Percentiles rank a stretch among this genome's conserved stretches.
Conservation (phyloP, 2,329 filamentous ascomycete genomes). For the Aaosphaeria pasadenensis region DNA sequence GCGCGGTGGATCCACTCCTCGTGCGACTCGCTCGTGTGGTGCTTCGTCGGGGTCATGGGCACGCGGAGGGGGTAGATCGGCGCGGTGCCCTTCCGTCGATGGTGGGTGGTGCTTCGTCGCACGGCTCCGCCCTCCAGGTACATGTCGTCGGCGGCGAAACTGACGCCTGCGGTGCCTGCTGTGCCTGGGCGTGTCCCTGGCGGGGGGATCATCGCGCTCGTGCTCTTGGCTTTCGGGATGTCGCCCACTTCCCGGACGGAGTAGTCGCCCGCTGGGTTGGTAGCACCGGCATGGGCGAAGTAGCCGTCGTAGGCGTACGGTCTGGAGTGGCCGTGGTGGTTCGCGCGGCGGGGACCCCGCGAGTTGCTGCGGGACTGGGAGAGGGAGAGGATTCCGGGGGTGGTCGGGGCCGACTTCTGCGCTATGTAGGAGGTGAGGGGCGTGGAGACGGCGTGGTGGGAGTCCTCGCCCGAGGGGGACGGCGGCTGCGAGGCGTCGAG, state of each 20-base stretch:
- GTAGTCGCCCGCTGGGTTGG: conserved; percentile 9
- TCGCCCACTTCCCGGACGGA: conserved; percentile 24
- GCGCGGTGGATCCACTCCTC: conserved; percentile 61
- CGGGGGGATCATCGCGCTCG: conserved; percentile 35
- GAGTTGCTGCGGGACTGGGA: conserved; percentile 36
- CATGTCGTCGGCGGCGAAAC: conserved; percentile 13
- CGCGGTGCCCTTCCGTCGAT: conserved; percentile 29
- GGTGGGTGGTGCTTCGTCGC: conserved; percentile 11
- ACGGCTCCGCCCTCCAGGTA: conserved; percentile 1
- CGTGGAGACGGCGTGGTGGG: conserved; percentile 22
- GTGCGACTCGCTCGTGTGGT: conserved; percentile 29
- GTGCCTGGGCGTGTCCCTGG: no score
- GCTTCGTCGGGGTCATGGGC: conserved; percentile 13
- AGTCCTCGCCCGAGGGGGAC: conserved; percentile 21
- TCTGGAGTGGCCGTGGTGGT: conserved; percentile 28
- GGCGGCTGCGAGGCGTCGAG: conserved; percentile 43
- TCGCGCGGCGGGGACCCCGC: conserved; percentile 15
- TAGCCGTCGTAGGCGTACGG: conserved; percentile 31
- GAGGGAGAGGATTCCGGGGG: conserved; percentile 47
- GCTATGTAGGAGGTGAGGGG: conserved; percentile 46
- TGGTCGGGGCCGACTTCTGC: conserved; percentile 47
- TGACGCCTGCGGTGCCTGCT: conserved; percentile 13
- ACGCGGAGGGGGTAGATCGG: conserved; percentile 20
- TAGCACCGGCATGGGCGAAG: conserved; percentile 12
- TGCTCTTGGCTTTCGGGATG: conserved; percentile 48